Base-by-base conservation (phyloP, 1,284 basidiomycete species). In the Takashimella koratensis region DNA sequence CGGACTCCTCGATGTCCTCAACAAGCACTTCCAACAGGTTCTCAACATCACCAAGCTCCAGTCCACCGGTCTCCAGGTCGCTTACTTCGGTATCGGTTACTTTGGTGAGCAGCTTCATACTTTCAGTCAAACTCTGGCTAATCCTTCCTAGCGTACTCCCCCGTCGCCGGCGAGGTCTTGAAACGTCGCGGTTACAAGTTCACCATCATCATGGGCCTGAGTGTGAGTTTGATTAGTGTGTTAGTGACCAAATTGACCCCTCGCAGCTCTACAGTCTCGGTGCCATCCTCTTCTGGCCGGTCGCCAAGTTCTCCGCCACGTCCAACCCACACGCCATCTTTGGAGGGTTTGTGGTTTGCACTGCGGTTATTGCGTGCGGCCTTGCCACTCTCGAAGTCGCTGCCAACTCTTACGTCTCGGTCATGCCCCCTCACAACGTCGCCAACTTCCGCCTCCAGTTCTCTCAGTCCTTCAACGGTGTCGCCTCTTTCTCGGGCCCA, bases 211-310 rank as follows among this genome's bases (percentile, higher is more conserved):
- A 73, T 87, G 51, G 88, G 88, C 40, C 79, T 90, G 23, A 74
- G 77, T 16, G 30, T 36, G 30, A 36, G 30, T 36, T 36, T 8
- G n/a, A n/a, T n/a, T n/a, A n/a, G n/a, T n/a, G n/a, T n/a, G n/a
- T n/a, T n/a, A n/a, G n/a, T n/a, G n/a, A n/a, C n/a, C n/a, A n/a
- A n/a, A n/a, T n/a, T n/a, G n/a, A n/a, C n/a, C n/a, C 30, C 30
- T 36, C 30, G 16, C 30, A 36, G 30, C 77, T 89, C 25, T 89
- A 88, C 74, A 85, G 84, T 3, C 72, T 86, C 44, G 84, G 84
- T 79, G 86, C 86, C 12, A 80, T 89, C 59, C 83, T 87, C 68
- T 89, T 87, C 78, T 88, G 87, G 87, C 87, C 87, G 3, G 86
- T 84, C 30, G 86, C 87, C 30, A 83, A 81, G 63, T 87, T 79